These are phyloP conservation scores for Xylariaceae sp. DNA, from an alignment of 2,329 filamentous ascomycete genomes.

Conservation along the genomic window DNA sequence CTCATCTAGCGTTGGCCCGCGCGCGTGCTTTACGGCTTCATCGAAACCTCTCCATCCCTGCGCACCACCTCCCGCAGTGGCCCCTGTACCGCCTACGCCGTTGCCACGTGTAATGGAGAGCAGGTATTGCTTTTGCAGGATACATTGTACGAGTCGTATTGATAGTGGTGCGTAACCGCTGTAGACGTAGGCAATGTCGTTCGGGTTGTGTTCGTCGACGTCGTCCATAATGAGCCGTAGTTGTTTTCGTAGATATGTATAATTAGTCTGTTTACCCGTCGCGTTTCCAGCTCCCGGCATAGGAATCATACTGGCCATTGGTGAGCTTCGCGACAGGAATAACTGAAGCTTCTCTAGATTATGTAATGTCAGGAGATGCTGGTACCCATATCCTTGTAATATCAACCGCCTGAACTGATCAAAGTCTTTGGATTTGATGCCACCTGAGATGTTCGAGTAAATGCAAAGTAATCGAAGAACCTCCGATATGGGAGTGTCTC, in stretches of 20 bases:
- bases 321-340: conserved; percentile 71
- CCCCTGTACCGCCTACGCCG: conserved; percentile 41
- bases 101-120: conserved; percentile 64
- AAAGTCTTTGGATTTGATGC: conserved; percentile 81
- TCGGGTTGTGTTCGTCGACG: conserved; percentile 89
- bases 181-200: conserved; percentile 97
- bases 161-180: conserved; percentile 94
- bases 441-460: conserved; percentile 85
- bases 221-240: conserved; percentile 91
- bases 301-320: conserved; percentile 76
- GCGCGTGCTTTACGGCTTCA: conserved; percentile 80
- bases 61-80: conserved; percentile 52
- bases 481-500: conserved; percentile 74
- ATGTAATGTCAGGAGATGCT: conserved; percentile 86
- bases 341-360: conserved; percentile 87
- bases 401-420: conserved; percentile 86
- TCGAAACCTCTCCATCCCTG: conserved; percentile 94
- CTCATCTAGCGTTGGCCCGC: conserved; percentile 87
- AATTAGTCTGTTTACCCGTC: conserved; percentile 77
- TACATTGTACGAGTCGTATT: conserved; percentile 84
- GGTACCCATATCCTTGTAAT: conserved; percentile 89
- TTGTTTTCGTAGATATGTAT: conserved; percentile 79
- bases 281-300: conserved; percentile 57
- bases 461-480: conserved; percentile 83
- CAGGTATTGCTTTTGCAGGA: conserved; percentile 86